Conservation (phyloP, 805 yeast genomes). For the Metschnikowia koreensis region DNA sequence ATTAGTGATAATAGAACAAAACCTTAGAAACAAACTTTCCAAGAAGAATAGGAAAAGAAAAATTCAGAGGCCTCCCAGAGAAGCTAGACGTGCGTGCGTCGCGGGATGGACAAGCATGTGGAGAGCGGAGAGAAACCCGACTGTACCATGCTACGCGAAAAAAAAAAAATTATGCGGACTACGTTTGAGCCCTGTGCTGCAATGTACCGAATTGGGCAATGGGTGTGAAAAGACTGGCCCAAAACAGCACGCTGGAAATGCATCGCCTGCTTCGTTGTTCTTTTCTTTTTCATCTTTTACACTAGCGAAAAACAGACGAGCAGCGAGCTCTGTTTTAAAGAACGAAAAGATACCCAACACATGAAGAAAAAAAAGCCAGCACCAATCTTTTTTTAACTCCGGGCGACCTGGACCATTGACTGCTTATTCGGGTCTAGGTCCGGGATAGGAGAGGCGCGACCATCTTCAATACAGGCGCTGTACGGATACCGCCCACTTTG, state of each 20-base stretch:
- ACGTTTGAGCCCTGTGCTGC: slow-evolving; percentile 6
- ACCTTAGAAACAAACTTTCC: background rate
- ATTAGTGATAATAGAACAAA: background rate
- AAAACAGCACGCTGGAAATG: no score
- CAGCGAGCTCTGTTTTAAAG: no score
- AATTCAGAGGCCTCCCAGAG: no score
- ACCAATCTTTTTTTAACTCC: no score
- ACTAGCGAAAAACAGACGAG: no score
- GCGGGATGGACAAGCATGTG: slow-evolving; percentile 3
- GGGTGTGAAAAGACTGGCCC: background rate
- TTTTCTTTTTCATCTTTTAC: no score
- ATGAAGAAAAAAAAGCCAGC: no score
- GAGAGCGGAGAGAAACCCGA: slow-evolving; percentile 6
- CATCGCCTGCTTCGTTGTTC: no score
- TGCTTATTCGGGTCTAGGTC: no score
- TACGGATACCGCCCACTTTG: background rate
- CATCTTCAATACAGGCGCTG: background rate
- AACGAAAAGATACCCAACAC: no score
- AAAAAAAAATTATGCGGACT: slow-evolving; percentile 3
- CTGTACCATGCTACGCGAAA: slow-evolving; percentile 11
- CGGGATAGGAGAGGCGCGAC: background rate
- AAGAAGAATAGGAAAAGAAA: background rate
- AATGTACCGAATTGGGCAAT: background rate
- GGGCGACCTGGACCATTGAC: no score
- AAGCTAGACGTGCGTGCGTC: background rate